These are phyloP conservation scores for Exsudoporus frostii DNA, from an alignment of 768 basidiomycete genomes.

Conservation along the genomic window DNA sequence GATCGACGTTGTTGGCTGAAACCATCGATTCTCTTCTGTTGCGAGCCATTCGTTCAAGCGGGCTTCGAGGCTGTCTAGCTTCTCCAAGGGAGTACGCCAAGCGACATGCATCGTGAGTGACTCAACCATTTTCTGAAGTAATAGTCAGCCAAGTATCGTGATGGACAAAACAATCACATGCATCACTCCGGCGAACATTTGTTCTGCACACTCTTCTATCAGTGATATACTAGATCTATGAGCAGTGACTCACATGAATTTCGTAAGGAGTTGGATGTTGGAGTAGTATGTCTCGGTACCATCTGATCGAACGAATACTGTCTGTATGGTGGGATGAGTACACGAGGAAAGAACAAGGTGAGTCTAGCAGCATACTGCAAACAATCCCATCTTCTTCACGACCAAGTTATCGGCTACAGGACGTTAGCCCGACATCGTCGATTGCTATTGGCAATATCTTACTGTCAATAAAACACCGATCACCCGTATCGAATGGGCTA, in stretches of 20 bases:
- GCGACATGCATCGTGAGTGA: conserved; percentile 65
- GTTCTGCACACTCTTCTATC: conserved; percentile 38
- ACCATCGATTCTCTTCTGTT: conserved; percentile 81
- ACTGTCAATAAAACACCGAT: conserved; percentile 75
- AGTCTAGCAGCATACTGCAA: conserved; percentile 48
- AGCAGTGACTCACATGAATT: conserved; percentile 58
- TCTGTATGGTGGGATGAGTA: conserved; percentile 34
- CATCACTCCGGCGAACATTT: conserved; percentile 72
- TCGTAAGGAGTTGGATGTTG: conserved; percentile 71
- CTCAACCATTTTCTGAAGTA: conserved; percentile 61
- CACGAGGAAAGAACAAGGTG: not conserved
- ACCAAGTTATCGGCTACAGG: conserved; percentile 60
- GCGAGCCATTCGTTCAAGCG: conserved; percentile 71
- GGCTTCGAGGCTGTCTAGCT: conserved; percentile 67
- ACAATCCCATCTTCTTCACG: conserved; percentile 78
- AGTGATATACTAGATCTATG: not conserved
- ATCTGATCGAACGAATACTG: conserved; percentile 67
- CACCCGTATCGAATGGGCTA: conserved; percentile 79
- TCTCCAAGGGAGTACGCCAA: conserved; percentile 71
- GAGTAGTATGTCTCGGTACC: conserved; percentile 81
- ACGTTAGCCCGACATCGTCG: conserved; percentile 5
- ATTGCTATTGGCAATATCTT: conserved; percentile 14
- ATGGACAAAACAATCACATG: conserved; percentile 25
- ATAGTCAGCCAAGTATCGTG: conserved; percentile 10
- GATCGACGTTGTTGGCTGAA: conserved; percentile 61